Evolutionary conservation across 495 filamentous ascomycete genomes (phyloP).

Genomic region (Penicillium longicatenatum): DNA sequence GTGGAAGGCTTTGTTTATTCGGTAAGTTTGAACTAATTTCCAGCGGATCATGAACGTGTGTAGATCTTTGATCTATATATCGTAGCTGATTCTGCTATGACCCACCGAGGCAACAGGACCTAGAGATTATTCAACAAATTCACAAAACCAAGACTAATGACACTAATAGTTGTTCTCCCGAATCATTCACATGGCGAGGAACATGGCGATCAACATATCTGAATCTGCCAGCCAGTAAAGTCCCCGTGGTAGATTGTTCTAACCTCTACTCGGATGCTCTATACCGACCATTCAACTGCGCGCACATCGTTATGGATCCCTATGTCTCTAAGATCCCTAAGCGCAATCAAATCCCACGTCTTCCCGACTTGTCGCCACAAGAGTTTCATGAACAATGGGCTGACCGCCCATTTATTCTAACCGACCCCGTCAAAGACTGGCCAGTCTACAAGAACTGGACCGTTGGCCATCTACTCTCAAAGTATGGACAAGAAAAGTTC

Average conservation of each 20-base stretch:
- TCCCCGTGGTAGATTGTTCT: conserved; percentile 61
- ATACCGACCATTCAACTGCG: conserved; percentile 89
- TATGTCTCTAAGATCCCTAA: conserved; percentile 72
- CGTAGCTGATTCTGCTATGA: not conserved
- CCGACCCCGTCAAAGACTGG: conserved; percentile 81
- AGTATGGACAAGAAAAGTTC: conserved; percentile 70
- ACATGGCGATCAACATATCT: conserved; percentile 86
- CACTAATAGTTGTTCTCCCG: conserved; percentile 34
- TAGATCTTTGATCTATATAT: not conserved
- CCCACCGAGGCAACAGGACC: not conserved
- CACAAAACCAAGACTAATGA: not conserved
- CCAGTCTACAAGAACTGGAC: conserved; percentile 77
- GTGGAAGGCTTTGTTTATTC: conserved; percentile 84
- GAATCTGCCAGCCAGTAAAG: conserved; percentile 53
- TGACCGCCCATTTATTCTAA: conserved; percentile 84
- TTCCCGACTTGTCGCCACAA: conserved; percentile 66
- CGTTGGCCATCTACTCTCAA: conserved; percentile 58
- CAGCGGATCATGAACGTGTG: too few relatives aligned
- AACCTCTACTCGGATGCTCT: conserved; percentile 89
- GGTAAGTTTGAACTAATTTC: conserved; percentile 57
- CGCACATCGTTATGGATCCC: conserved; percentile 65
- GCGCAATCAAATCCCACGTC: conserved; percentile 69
- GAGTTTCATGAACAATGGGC: conserved; percentile 79
- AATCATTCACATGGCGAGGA: conserved; percentile 73
- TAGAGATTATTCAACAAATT: not conserved